Base-by-base conservation (phyloP, 2,329 filamentous ascomycete genomes). In the Bipolaris oryzae region DNA sequence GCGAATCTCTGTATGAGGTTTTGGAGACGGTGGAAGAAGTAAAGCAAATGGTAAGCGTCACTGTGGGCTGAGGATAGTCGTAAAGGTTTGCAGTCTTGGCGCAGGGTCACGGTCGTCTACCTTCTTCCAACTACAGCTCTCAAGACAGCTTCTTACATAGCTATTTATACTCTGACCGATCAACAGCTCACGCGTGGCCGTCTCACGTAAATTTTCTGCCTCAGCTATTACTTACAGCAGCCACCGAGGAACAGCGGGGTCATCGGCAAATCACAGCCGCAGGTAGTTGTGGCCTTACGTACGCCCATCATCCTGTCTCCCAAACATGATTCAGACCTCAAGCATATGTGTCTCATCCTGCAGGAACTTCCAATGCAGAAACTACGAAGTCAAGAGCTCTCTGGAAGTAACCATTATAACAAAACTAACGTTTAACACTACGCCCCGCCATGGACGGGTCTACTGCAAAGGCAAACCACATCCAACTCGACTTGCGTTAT, bases 211-310 rank as follows among this genome's bases (percentile, higher is more conserved):
- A 51, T 38, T 33, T 23, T 21, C 43, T 50, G 53, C 44, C 23
- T 10, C 18, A 35, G 21, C 13, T 48, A 39, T 57, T 34, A 13
- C 23, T 41, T 48, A 11, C 48, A 48, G 49, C 45, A 47, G 34
- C 43, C 35, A 38, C 37, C 25, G 47, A 42, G 35, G 28, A 31
- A 7, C 45, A 7, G 11, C 15, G 9, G 45, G 10, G 13, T 38
- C 21, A 31, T 54, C 50, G 48, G 52, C 43, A 55, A 52, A 55
- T 53, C 46, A 23, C 42, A 57, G 50, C 52, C 43, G 43, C 25
- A 20, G 28, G 20, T 31, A 50, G 39, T n/a, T 28, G 37, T 49
- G 31, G 39, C 33, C 37, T 38, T 43, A 9, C 16, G 37, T 49
- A 44, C 58, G 50, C 50, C 52, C 50, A 42, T 53, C 25, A 28